Evolutionary conservation across 2,329 filamentous ascomycete species (phyloP), one percentile per base, ranked within the genome.

Genomic region (Tothia fuscella): DNA sequence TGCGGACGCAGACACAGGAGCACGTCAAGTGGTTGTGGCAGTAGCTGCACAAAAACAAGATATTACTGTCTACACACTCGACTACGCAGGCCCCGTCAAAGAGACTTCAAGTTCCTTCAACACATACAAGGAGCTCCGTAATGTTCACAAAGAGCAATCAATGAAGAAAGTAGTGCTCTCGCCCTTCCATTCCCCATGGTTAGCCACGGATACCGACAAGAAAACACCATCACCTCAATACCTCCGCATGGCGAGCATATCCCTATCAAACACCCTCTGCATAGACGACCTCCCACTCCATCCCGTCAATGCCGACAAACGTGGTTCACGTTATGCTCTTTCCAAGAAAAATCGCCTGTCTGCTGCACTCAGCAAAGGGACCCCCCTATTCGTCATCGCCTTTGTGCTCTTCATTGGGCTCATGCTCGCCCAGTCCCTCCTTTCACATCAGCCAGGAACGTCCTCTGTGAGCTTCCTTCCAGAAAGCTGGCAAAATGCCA

Each of bases 41-140:
- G 76, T 93, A 12, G 82, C 83, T 3, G 81, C 80, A 6, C 81
- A 82, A 51, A 83, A 93, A 57, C 77, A 78, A 46, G 86, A 84
- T 9, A 79, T 94, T 49, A 76, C 75, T 4, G 64, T 94, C 21
- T 82, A 80, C 59, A 88, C 43, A 2, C 9, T 46, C 34, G 40
- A 93, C 49, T 82, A 85, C 55, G 56, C 82, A 52, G 60, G 64
- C 5, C 53, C 55, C 3, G 52, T 22, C 65, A 63, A 46, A 65
- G 60, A 3, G 64, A 71, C 49, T 14, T 6, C 14, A 9, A 62
- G 65, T 30, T 58, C 60, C 6, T 64, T 78, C 53, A 60, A 61
- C 31, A 54, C 57, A 6, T 76, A 71, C 51, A 65, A 67, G 7
- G 68, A 64, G 14, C 61, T 78, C 10, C 61, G 62, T 19, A 63